Conservation (phyloP, 164 flowering plant genomes). For the Houttuynia cordata region DNA sequence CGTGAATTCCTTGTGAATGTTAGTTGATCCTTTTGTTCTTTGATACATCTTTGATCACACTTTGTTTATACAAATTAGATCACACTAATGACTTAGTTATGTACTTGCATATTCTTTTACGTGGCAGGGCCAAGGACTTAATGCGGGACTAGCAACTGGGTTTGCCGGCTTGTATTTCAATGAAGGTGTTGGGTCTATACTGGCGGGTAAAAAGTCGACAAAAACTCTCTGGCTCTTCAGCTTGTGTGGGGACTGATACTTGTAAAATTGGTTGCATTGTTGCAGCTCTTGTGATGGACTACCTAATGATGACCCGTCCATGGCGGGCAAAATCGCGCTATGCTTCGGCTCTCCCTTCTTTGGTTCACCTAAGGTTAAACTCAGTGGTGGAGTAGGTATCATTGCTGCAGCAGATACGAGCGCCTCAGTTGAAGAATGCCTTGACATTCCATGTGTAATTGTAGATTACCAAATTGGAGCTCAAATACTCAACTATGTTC, state of each 20-base stretch:
- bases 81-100: too few relatives aligned
- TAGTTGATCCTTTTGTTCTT: too few relatives aligned
- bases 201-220: not conserved
- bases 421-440: slow-evolving; percentile 1
- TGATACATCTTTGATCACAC: too few relatives aligned
- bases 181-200: not conserved
- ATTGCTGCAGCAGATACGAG: slow-evolving; percentile 11
- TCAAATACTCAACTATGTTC: slow-evolving; percentile 25
- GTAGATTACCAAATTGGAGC: slow-evolving; percentile 36
- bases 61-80: too few relatives aligned
- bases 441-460: slow-evolving; percentile 7
- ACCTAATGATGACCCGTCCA: slow-evolving; percentile 4
- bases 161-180: slow-evolving; percentile 9
- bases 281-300: not conserved
- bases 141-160: slow-evolving; percentile 3
- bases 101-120: not conserved
- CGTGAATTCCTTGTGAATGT: too few relatives aligned
- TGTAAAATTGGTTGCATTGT: too few relatives aligned
- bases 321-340: slow-evolving; percentile 16
- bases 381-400: slow-evolving; percentile 17
- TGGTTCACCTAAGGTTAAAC: slow-evolving; percentile 1
- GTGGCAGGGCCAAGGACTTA: slow-evolving; percentile 15
- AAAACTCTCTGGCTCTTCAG: not conserved
- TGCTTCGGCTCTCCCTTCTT: slow-evolving; percentile 2
- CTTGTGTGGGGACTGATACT: not conserved